Conservation (phyloP, 371 early-diverging fungal species). For the Sporodiniella umbellata region DNA sequence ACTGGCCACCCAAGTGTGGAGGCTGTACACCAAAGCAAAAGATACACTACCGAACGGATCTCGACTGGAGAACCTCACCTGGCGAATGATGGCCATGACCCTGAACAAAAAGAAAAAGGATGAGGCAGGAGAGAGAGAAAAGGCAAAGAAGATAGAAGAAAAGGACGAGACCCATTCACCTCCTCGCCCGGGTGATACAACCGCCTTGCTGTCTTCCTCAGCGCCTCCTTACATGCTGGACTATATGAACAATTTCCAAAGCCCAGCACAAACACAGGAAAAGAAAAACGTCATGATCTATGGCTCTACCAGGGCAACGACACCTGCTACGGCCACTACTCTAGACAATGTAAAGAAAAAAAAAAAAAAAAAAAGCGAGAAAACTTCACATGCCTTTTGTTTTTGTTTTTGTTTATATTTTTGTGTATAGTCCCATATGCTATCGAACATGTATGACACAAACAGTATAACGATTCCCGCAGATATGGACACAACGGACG, state of each 20-base stretch:
- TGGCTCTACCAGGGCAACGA: conserved; percentile 30
- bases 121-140: not conserved
- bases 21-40: conserved; percentile 63
- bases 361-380: not conserved
- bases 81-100: conserved; percentile 67
- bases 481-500: conserved; percentile 31
- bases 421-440: conserved; percentile 1
- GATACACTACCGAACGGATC: conserved; percentile 57
- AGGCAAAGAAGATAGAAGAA: conserved; percentile 8
- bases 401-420: not conserved
- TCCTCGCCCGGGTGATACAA: conserved; percentile 25
- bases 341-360: too few species aligned
- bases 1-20: conserved; percentile 58
- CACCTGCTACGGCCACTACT: conserved; percentile 4
- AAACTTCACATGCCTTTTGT: not conserved
- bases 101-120: conserved; percentile 39
- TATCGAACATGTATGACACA: conserved; percentile 18
- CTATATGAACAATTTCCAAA: conserved; percentile 12
- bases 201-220: conserved; percentile 24
- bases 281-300: conserved; percentile 31
- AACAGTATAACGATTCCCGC: conserved; percentile 37
- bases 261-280: conserved; percentile 4
- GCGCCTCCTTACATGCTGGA: conserved; percentile 34
- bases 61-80: conserved; percentile 61
- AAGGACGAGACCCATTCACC: conserved; percentile 15